These are phyloP conservation scores for Penicillium salamii DNA, from an alignment of 495 filamentous ascomycete genomes.

Conservation along the genomic window DNA sequence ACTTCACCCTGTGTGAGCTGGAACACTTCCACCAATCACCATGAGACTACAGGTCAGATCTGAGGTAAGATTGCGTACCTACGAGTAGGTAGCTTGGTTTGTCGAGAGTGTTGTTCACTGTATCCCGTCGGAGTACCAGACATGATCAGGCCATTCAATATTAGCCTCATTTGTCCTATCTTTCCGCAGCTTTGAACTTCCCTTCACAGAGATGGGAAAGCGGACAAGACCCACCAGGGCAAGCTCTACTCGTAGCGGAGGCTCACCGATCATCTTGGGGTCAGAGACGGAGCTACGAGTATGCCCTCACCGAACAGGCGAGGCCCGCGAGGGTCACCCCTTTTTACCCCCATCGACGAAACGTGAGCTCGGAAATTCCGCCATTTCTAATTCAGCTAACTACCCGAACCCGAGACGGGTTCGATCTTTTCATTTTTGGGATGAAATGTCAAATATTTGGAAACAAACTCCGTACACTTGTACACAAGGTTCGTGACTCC, in stretches of 20 bases:
- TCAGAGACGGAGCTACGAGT: background rate
- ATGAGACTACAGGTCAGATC: background rate
- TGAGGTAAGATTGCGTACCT: constrained; percentile 2
- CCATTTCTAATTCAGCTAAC: background rate
- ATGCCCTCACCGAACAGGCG: background rate
- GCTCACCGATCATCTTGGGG: background rate
- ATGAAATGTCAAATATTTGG: background rate
- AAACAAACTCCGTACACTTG: too few species aligned
- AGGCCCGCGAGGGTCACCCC: background rate
- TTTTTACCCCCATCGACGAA: background rate
- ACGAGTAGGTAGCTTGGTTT: too few species aligned
- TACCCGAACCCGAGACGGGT: background rate
- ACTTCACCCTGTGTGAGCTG: background rate
- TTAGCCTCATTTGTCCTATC: background rate
- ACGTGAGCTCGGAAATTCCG: background rate
- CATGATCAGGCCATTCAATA: background rate
- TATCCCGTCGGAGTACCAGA: too few species aligned
- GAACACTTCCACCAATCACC: background rate
- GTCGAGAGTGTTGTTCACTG: too few species aligned
- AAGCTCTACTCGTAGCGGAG: background rate
- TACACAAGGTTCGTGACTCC: background rate
- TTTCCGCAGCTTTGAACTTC: background rate
- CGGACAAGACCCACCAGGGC: background rate
- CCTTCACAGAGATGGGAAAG: background rate
- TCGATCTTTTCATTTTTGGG: background rate